A percentile compares a stretch with the other conserved stretches of the same genome.
Evolutionary conservation across 306 rosid genomes (phyloP).

Genomic region (Vigna nakashimae): DNA sequence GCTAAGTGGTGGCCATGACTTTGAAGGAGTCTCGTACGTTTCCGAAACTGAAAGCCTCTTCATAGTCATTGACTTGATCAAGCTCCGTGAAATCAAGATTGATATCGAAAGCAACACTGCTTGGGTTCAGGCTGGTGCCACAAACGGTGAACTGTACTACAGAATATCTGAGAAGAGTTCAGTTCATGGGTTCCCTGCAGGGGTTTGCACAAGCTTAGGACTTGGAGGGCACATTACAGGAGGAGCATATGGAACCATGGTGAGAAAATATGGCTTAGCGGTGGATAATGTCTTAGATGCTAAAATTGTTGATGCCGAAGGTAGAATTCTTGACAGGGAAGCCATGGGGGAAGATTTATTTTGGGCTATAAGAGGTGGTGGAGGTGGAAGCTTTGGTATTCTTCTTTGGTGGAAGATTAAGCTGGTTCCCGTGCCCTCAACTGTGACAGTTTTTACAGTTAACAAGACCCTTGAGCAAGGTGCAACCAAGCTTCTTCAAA

Average conservation of each 20-base stretch:
- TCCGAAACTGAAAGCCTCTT: slow-evolving; percentile 52
- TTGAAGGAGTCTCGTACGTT: slow-evolving; percentile 66
- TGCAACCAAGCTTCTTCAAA: slow-evolving; percentile 53
- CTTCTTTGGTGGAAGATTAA: slow-evolving; percentile 68
- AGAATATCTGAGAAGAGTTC: slow-evolving; percentile 54
- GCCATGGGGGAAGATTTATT: slow-evolving; percentile 73
- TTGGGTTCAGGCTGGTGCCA: slow-evolving; percentile 75
- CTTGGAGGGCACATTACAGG: slow-evolving; percentile 78
- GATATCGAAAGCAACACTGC: slow-evolving; percentile 55
- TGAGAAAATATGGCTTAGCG: slow-evolving; percentile 71
- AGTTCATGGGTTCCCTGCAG: slow-evolving; percentile 65
- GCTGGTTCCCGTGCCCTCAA: slow-evolving; percentile 64
- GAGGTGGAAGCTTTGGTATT: slow-evolving; percentile 71
- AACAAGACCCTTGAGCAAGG: slow-evolving; percentile 52
- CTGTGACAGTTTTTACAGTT: slow-evolving; percentile 62
- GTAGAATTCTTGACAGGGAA: slow-evolving; percentile 59
- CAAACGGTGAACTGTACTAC: slow-evolving; percentile 67
- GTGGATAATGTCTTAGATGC: slow-evolving; percentile 73
- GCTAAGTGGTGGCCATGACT: slow-evolving; percentile 73
- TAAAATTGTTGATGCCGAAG: slow-evolving; percentile 56
- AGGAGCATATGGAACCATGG: slow-evolving; percentile 72
- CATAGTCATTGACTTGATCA: slow-evolving; percentile 55
- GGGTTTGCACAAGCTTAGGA: slow-evolving; percentile 63
- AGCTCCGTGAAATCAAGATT: slow-evolving; percentile 49
- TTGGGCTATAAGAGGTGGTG: slow-evolving; percentile 84